Evolutionary conservation across 805 yeast species (phyloP).

Genomic region (Hanseniaspora vineae): DNA sequence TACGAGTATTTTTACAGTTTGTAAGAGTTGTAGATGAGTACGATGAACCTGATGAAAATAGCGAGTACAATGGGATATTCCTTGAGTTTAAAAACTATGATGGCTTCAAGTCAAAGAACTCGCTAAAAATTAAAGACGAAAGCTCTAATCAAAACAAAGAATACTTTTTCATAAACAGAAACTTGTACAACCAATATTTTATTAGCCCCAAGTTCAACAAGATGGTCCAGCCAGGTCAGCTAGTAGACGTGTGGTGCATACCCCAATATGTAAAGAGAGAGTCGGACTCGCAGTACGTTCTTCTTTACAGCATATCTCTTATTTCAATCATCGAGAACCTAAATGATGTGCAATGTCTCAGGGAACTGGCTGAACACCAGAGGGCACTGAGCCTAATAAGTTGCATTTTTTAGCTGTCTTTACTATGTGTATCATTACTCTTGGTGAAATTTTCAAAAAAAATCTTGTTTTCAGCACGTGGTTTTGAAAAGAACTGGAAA

Average conservation of each 20-base stretch:
- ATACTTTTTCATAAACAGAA: neutral
- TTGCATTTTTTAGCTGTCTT: too few species aligned
- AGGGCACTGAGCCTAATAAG: too few species aligned
- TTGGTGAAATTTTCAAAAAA: too few species aligned
- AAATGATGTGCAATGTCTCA: neutral
- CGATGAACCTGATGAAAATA: neutral
- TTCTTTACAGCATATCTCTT: neutral
- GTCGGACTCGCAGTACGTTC: neutral
- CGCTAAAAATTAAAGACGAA: too few species aligned
- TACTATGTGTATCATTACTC: too few species aligned
- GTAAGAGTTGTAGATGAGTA: neutral
- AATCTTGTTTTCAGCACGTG: too few species aligned
- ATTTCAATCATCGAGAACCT: neutral
- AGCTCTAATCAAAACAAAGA: neutral
- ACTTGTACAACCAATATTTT: neutral
- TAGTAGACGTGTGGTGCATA: neutral
- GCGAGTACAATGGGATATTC: slow-evolving; percentile 6
- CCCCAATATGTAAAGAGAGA: neutral
- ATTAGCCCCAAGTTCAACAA: neutral
- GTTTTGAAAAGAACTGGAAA: too few species aligned
- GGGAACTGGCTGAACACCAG: neutral
- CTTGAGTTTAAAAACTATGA: neutral
- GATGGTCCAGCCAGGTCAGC: neutral
- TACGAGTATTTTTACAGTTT: neutral
- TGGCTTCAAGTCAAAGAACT: too few species aligned